Percentiles rank a stretch among this genome's conserved stretches.
phyloP scores from a whole-genome alignment of 2,329 filamentous ascomycete genomes.

The Fusarium luffae region DNA sequence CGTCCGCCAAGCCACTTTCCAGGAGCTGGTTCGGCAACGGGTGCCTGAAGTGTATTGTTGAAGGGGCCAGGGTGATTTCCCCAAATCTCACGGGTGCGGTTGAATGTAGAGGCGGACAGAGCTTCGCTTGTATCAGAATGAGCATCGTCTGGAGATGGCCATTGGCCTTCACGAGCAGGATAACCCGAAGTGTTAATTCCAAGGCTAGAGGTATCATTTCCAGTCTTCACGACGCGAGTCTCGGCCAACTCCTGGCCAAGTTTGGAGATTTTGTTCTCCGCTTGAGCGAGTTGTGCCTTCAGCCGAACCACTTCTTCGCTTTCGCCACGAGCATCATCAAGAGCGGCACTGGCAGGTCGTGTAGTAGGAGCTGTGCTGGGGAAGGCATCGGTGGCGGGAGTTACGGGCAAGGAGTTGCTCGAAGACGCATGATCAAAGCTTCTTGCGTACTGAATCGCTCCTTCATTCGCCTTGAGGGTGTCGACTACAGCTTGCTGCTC shows the following conservation, averaged over 20 bases:
- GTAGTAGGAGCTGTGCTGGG: constrained; percentile 60
- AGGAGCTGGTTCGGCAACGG: constrained; percentile 52
- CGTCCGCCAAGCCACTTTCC: constrained; percentile 60
- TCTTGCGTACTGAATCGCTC: constrained; percentile 50
- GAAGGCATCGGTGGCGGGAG: constrained; percentile 68
- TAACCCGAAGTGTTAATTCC: constrained; percentile 38
- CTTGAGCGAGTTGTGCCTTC: constrained; percentile 76
- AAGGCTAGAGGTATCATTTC: constrained; percentile 47
- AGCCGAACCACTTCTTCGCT: constrained; percentile 73
- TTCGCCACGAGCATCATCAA: constrained; percentile 55
- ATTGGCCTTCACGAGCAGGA: constrained; percentile 57
- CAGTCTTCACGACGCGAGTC: constrained; percentile 69
- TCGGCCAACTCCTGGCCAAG: constrained; percentile 78
- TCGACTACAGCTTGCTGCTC: constrained; percentile 73
- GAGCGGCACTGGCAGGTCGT: constrained; percentile 62
- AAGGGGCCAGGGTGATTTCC: constrained; percentile 59
- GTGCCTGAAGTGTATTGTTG: constrained; percentile 49
- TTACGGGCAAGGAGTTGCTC: constrained; percentile 71
- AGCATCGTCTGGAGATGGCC: constrained; percentile 65
- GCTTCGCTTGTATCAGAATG: constrained; percentile 68
- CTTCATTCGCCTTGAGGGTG: constrained; percentile 58
- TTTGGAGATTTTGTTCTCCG: constrained; percentile 75
- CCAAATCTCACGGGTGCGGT: constrained; percentile 68
- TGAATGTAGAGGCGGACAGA: constrained; percentile 62
- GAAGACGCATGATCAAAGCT: constrained; percentile 61